Conservation (phyloP, 1,139 yeast species). For the Hemisphaericaspora lyxosophila region DNA sequence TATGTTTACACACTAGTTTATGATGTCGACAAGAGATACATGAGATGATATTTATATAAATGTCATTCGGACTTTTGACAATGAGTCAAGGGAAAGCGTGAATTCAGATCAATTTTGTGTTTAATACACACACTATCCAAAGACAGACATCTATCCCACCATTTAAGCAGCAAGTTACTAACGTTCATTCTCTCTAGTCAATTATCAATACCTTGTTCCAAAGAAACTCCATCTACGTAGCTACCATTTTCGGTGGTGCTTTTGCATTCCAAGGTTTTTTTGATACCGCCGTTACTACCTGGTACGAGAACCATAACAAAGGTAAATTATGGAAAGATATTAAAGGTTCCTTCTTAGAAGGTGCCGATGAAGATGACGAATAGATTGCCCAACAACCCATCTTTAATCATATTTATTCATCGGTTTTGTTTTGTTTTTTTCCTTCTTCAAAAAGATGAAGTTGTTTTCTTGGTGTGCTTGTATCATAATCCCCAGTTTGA, state of each 20-base stretch:
- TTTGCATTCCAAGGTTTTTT: slow-evolving; percentile 87
- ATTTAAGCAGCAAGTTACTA: too few relatives aligned
- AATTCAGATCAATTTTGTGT: not conserved
- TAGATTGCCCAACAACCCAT: slow-evolving; percentile 11
- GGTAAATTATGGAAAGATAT: slow-evolving; percentile 99
- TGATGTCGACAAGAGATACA: too few relatives aligned
- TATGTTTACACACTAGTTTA: not conserved
- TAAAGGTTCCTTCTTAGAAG: slow-evolving; percentile 61
- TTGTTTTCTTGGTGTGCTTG: not conserved
- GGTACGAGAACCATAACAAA: slow-evolving; percentile 86
- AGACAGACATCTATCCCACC: too few relatives aligned
- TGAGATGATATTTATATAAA: too few relatives aligned
- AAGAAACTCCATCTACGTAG: slow-evolving; percentile 91
- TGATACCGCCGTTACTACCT: slow-evolving; percentile 71
- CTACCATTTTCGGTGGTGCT: slow-evolving; percentile 80
- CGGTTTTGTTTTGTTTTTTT: too few relatives aligned
- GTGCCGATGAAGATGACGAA: slow-evolving; percentile 57
- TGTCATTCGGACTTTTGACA: not conserved
- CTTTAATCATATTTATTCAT: too few relatives aligned
- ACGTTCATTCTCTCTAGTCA: slow-evolving; percentile 16
- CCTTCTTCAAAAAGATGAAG: not conserved
- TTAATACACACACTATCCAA: not conserved
- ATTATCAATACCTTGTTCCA: slow-evolving; percentile 60
- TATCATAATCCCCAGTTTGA: too few relatives aligned
- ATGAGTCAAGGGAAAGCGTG: not conserved